phyloP scores from a whole-genome alignment of 768 basidiomycete species.

The Cytidiella melzeri region DNA sequence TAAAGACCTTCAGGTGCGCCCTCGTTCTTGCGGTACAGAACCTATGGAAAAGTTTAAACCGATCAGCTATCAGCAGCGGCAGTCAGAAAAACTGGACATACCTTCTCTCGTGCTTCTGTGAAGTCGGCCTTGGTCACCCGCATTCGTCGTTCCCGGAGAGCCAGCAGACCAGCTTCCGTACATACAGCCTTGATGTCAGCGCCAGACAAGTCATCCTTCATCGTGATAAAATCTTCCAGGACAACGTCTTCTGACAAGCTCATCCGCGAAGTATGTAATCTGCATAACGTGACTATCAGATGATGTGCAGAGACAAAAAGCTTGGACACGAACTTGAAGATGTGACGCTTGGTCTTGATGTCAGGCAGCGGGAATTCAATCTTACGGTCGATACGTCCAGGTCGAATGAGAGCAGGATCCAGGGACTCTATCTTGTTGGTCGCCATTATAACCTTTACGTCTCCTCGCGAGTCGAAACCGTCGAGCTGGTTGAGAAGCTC shows the following conservation, averaged over 20 bases:
- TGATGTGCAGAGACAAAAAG: neutral
- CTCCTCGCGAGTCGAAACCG: conserved; percentile 99
- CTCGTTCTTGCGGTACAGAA: conserved; percentile 96
- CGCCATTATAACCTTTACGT: conserved; percentile 99
- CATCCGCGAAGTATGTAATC: conserved; percentile 94
- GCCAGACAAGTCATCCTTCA: conserved; percentile 93
- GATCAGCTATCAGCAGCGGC: conserved; percentile 8
- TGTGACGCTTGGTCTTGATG: conserved; percentile 97
- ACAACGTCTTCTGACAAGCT: conserved; percentile 83
- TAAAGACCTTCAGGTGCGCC: conserved; percentile 89
- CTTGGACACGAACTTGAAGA: conserved; percentile 65
- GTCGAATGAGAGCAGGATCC: conserved; percentile 96
- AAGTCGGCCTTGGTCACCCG: conserved; percentile 90
- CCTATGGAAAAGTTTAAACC: conserved; percentile 33
- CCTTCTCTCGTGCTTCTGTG: conserved; percentile 89
- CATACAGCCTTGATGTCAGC: conserved; percentile 99
- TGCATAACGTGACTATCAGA: conserved; percentile 22
- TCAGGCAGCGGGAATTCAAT: conserved; percentile 98
- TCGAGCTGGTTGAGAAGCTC: conserved; percentile 98
- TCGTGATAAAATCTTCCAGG: conserved; percentile 91
- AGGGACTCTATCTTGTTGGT: conserved; percentile 97
- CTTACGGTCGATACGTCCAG: conserved; percentile 97
- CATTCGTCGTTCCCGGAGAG: conserved; percentile 92
- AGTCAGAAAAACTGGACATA: too few relatives aligned
- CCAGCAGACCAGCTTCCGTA: conserved; percentile 96